Conservation (phyloP, 352 stramenopile species). For the Phytophthora agathidicida region DNA sequence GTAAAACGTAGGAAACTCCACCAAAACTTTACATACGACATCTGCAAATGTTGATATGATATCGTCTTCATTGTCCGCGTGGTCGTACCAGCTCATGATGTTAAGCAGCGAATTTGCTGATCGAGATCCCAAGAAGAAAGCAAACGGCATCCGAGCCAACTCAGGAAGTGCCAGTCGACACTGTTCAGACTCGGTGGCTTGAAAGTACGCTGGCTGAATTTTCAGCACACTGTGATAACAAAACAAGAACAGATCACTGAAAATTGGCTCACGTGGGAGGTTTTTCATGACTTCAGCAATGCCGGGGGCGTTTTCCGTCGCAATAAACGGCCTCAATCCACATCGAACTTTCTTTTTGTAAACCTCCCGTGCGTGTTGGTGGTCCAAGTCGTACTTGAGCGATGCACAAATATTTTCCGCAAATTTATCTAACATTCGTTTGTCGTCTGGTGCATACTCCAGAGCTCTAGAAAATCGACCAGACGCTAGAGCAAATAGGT, state of each 20-base stretch:
- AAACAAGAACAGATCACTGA: constrained; percentile 81
- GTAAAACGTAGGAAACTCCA: constrained; percentile 67
- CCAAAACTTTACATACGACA: constrained; percentile 68
- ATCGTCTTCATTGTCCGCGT: constrained; percentile 46
- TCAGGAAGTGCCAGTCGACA: constrained; percentile 57
- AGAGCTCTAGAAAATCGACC: constrained; percentile 71
- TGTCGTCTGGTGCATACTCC: constrained; percentile 64
- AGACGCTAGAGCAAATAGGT: constrained; percentile 79
- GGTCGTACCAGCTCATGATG: constrained; percentile 49
- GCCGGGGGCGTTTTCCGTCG: constrained; percentile 68
- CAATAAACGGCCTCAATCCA: constrained; percentile 58
- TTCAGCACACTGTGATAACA: constrained; percentile 63
- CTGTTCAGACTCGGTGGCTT: constrained; percentile 46
- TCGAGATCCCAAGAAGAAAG: constrained; percentile 68
- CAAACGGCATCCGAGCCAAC: constrained; percentile 66
- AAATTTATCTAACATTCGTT: constrained; percentile 70
- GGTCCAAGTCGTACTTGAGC: constrained; percentile 82
- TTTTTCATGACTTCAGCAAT: constrained; percentile 87
- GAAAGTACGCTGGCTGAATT: constrained; percentile 67
- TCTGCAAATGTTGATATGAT: constrained; percentile 65
- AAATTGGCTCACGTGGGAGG: constrained; percentile 70
- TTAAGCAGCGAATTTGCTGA: constrained; percentile 62
- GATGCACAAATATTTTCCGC: constrained; percentile 83
- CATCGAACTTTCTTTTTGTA: constrained; percentile 87
- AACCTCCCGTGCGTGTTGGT: constrained; percentile 61